Base-by-base conservation (phyloP, 164 flowering plant genomes). In the Kingdonia uniflora region DNA sequence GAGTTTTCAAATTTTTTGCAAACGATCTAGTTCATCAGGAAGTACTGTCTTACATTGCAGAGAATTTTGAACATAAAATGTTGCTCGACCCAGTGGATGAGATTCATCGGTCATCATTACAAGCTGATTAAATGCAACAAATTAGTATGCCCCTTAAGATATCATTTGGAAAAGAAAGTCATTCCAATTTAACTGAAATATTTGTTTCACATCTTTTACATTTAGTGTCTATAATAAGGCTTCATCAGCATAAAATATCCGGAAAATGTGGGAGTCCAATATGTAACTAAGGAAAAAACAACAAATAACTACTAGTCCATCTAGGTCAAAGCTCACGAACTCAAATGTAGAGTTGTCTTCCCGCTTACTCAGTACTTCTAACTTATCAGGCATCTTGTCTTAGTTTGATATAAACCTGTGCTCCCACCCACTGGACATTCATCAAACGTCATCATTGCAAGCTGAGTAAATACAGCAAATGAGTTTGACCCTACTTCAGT, bases 391-490 rank as follows among this genome's bases (percentile, higher is more conserved):
- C 43, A 33, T 61, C 59, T 48, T 45, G 55, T 61, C 71, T 64
- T 58, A 62, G 48, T 51, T 54, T 60, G 57, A 65, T 52, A 59
- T 24, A 51, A 67, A 62, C 54, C 68, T 59, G 37, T 65, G 65
- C 74, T 67, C 51, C 52, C 33, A 47, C 43, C 74, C 65, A 63
- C 68, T 57, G 56, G 58, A 47, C 37, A 68, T 44, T 72, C 77
- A 72, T 76, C 77, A 79, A 78, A 76, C 77, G 61, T 76, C 81
- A 69, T 76, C 84, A 71, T 70, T 74, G 77, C 70, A 69, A 73
- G 76, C 79, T 79, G 84, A 59, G 63, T 63, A 57, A 58, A 73
- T 61, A 71, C 67, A 67, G 52, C 51, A 57, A 37, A 74, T 69
- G 56, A 71, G 70, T 59, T 52, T 43, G 51, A 51, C 55, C 2